Evolutionary conservation across 169 alveolate species (phyloP).

Genomic region (Cryptosporidium xiaoi): DNA sequence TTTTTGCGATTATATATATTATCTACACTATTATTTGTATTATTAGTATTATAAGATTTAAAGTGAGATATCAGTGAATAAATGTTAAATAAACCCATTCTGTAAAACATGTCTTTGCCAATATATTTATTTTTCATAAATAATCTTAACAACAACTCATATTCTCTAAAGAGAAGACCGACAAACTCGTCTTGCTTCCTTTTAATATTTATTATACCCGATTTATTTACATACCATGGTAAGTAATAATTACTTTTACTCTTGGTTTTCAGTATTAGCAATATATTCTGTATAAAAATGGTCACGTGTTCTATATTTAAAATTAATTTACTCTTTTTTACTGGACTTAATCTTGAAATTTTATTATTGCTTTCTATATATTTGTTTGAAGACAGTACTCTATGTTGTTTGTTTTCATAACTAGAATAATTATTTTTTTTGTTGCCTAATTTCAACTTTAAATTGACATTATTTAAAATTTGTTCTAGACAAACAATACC

Average conservation of each 20-base stretch:
- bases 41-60: constrained; percentile 19
- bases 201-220: neutral
- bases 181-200: constrained; percentile 9
- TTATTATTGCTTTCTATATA: neutral
- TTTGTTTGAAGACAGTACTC: too few relatives aligned
- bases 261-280: constrained; percentile 5
- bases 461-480: neutral
- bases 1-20: too few relatives aligned
- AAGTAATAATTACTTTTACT: constrained; percentile 1
- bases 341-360: neutral
- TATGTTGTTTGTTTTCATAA: too few relatives aligned
- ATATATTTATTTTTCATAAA: neutral
- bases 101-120: constrained; percentile 43
- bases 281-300: constrained; percentile 17
- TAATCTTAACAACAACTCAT: constrained; percentile 7
- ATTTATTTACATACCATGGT: constrained; percentile 34
- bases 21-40: neutral
- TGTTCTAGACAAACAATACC: constrained; percentile 2
- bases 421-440: neutral
- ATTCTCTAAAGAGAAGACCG: constrained; percentile 12
- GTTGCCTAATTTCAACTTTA: neutral
- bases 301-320: constrained; percentile 39
- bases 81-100: constrained; percentile 5
- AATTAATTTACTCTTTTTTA: constrained; percentile 5
- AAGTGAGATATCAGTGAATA: constrained; percentile 47